These are phyloP conservation scores for Dittrichia graveolens DNA, from an alignment of 129 eudicot genomes.

Conservation along the genomic window DNA sequence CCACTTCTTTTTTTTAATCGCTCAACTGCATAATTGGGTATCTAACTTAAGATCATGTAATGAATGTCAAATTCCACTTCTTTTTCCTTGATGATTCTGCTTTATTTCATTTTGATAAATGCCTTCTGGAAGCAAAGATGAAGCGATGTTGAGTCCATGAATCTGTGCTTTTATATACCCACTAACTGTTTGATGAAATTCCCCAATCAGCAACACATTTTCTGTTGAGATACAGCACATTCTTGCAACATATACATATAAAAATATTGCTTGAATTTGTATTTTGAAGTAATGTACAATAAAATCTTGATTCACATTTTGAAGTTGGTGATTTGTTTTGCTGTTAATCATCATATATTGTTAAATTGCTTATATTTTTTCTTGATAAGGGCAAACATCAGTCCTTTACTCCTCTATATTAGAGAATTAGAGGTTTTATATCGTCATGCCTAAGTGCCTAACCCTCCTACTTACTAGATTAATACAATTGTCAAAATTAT, in stretches of 20 bases:
- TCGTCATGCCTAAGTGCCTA: too few relatives aligned
- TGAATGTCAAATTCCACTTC: neutral
- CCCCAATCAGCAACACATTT: constrained; percentile 16
- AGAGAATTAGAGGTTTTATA: too few relatives aligned
- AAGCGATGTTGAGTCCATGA: neutral
- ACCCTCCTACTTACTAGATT: too few relatives aligned
- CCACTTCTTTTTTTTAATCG: neutral
- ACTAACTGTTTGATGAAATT: constrained; percentile 21
- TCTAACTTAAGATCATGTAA: too few relatives aligned
- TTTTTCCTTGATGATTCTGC: constrained; percentile 6
- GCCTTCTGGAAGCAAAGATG: constrained; percentile 1
- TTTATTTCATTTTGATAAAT: neutral
- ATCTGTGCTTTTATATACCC: constrained; percentile 1
- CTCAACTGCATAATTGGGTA: too few relatives aligned
- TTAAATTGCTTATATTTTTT: too few relatives aligned
- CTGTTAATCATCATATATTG: too few relatives aligned
- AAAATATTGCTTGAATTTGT: neutral
- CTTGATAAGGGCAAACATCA: too few relatives aligned
- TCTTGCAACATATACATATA: neutral
- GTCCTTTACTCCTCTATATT: too few relatives aligned
- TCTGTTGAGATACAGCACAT: neutral
- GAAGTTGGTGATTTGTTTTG: too few relatives aligned
- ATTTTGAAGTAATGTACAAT: constrained; percentile 8
- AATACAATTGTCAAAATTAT: too few relatives aligned
- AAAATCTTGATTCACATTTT: neutral